Base-by-base conservation (phyloP, 257 asterid genomes). In the Scutellaria galericulata region DNA sequence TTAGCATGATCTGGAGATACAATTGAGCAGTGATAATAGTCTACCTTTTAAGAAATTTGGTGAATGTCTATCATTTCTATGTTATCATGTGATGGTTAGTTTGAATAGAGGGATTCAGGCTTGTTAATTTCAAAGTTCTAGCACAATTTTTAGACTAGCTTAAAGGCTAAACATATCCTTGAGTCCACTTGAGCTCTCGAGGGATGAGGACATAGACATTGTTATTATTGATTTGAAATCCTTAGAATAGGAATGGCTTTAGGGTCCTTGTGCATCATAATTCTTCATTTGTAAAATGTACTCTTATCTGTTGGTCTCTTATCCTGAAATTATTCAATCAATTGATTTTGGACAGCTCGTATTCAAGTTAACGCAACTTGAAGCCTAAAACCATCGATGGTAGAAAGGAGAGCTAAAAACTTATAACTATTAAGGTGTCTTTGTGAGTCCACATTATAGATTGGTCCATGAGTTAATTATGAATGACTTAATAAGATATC, bases 21-120 rank as follows among this genome's bases (percentile, higher is more conserved):
- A 40, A 10, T 27, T 63, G 5, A 9, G 14, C 60, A 20, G 15
- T 76, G 37, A 18, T 18, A 55, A 39, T 58, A 64, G 10, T 35
- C n/a, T 41, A 64, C 42, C 57, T 46, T 66, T 53, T 27, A 62
- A 45, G 71, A 22, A 50, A 65, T 58, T 24, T 67, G 0, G 60
- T 27, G 31, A 6, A 44, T 39, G 24, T 1, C 4, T 44, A 15
- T 70, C 41, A 63, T 10, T 31, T 66, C 12, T 64, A 63, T 9
- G 61, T 41, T 64, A 51, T 52, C 35, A 10, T 11, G 42, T 35
- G 63, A 24, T 8, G 46, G n/a, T 66, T 15, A 44, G 15, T 59
- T 50, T 48, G 70, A 8, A 41, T 59, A 46, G 20, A 10, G 54
- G 41, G 50, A 15, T 71, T 37, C 13, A 41, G 45, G 37, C 48